These are phyloP conservation scores for Fomitopsis palustris DNA, from an alignment of 1,284 basidiomycete genomes.

Conservation along the genomic window DNA sequence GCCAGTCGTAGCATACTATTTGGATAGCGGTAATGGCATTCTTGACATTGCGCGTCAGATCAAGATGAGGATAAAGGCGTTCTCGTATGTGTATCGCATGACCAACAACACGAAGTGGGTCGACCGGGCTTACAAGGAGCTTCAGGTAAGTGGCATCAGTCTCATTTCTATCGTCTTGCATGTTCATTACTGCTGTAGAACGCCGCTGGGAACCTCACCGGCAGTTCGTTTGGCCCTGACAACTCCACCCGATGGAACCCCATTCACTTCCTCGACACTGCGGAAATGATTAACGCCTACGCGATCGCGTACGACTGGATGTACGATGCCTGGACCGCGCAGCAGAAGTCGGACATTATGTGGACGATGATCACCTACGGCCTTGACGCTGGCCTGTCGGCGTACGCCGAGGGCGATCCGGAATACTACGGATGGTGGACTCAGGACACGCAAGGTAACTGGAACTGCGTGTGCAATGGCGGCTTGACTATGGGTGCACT, in stretches of 20 bases:
- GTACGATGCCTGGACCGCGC: constrained; percentile 78
- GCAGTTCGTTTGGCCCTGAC: constrained; percentile 56
- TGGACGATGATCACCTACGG: constrained; percentile 80
- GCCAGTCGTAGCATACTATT: constrained; percentile 66
- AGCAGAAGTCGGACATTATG: constrained; percentile 72
- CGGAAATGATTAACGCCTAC: constrained; percentile 84
- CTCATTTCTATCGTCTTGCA: neutral
- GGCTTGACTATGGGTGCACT: constrained; percentile 89
- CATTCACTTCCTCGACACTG: constrained; percentile 90
- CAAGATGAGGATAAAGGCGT: constrained; percentile 91
- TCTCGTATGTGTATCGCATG: constrained; percentile 88
- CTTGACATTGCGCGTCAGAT: constrained; percentile 89
- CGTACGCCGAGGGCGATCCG: constrained; percentile 42
- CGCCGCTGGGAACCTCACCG: constrained; percentile 60
- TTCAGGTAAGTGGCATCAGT: constrained; percentile 52
- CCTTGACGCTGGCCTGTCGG: constrained; percentile 58
- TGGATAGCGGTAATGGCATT: constrained; percentile 89
- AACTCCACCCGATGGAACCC: constrained; percentile 75
- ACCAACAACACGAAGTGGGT: constrained; percentile 88
- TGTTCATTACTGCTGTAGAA: constrained; percentile 41
- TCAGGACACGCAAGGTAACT: constrained; percentile 72
- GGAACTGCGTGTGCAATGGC: constrained; percentile 97
- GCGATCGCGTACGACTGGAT: constrained; percentile 97
- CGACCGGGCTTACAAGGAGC: constrained; percentile 81
- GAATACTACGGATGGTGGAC: constrained; percentile 58